Percentiles rank a stretch among this genome's conserved stretches.
Conservation (phyloP, 495 filamentous ascomycete genomes). For the Penicillium waksmanii region DNA sequence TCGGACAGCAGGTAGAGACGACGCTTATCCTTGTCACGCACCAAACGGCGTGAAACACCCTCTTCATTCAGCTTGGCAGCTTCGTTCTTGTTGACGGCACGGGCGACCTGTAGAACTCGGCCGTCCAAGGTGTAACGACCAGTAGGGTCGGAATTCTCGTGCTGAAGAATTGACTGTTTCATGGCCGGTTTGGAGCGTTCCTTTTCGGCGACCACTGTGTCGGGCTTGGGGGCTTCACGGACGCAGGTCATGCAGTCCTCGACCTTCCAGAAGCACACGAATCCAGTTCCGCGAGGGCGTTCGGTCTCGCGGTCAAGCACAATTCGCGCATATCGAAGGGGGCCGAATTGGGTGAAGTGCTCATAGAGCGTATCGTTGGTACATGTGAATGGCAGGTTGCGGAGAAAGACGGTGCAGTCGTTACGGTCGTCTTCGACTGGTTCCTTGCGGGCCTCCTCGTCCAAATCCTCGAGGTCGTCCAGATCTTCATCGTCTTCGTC, state of each 20-base stretch:
- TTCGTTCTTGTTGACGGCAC: slow-evolving; percentile 79
- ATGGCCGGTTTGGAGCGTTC: slow-evolving; percentile 44
- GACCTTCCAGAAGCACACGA: slow-evolving; percentile 85
- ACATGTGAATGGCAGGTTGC: slow-evolving; percentile 88
- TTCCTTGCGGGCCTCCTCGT: slow-evolving; percentile 55
- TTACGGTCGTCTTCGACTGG: slow-evolving; percentile 59
- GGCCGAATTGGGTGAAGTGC: slow-evolving; percentile 84
- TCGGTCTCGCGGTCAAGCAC: slow-evolving; percentile 85
- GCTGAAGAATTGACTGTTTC: slow-evolving; percentile 81
- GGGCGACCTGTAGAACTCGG: slow-evolving; percentile 79
- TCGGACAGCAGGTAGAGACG: slow-evolving; percentile 87
- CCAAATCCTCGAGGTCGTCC: slow-evolving; percentile 44
- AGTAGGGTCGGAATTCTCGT: slow-evolving; percentile 72
- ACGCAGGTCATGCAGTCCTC: slow-evolving; percentile 76
- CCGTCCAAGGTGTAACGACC: slow-evolving; percentile 90
- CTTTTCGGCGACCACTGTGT: slow-evolving; percentile 38
- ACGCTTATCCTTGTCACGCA: slow-evolving; percentile 86
- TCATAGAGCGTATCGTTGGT: slow-evolving; percentile 78
- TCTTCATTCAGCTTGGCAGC: slow-evolving; percentile 74
- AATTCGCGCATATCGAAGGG: slow-evolving; percentile 82
- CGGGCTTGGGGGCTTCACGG: slow-evolving; percentile 65
- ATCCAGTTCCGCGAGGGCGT: slow-evolving; percentile 87
- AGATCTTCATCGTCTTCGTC: slow-evolving; percentile 37
- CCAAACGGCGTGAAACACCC: slow-evolving; percentile 62
- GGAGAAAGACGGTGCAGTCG: slow-evolving; percentile 81